Conservation (phyloP, 257 asterid species). For the Osmanthus fragrans region DNA sequence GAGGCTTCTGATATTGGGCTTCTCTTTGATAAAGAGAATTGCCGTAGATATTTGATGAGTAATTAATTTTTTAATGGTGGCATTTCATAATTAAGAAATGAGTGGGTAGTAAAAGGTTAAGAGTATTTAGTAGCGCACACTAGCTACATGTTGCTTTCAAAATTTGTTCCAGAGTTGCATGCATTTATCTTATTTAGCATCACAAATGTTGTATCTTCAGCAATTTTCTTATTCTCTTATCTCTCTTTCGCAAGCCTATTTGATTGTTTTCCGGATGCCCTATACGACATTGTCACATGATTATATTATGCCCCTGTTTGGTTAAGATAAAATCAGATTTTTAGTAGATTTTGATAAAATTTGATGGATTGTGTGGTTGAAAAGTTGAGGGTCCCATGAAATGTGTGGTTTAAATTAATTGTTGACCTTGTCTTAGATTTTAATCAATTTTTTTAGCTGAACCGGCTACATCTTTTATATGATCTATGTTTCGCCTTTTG, state of each 20-base stretch:
- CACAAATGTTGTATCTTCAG: not conserved
- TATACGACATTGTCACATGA: not conserved
- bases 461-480: not conserved
- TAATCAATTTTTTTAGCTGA: too few species aligned
- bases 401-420: too few species aligned
- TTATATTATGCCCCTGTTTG: not conserved
- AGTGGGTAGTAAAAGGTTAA: not conserved
- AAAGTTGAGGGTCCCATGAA: too few species aligned
- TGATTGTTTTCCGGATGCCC: not conserved
- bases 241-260: not conserved
- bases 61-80: not conserved
- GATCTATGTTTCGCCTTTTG: not conserved
- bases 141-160: not conserved
- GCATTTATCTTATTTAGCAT: not conserved
- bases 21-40: slow-evolving; percentile 3
- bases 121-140: not conserved
- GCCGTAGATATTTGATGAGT: not conserved
- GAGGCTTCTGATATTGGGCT: not conserved
- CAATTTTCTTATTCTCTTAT: not conserved
- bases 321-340: too few species aligned
- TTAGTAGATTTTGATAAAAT: too few species aligned
- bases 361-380: too few species aligned
- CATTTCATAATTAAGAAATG: not conserved
- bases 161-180: not conserved
- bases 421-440: too few species aligned